Evolutionary conservation across 371 early-diverging fungal species (phyloP).

Genomic region (Coemansia sp.): DNA sequence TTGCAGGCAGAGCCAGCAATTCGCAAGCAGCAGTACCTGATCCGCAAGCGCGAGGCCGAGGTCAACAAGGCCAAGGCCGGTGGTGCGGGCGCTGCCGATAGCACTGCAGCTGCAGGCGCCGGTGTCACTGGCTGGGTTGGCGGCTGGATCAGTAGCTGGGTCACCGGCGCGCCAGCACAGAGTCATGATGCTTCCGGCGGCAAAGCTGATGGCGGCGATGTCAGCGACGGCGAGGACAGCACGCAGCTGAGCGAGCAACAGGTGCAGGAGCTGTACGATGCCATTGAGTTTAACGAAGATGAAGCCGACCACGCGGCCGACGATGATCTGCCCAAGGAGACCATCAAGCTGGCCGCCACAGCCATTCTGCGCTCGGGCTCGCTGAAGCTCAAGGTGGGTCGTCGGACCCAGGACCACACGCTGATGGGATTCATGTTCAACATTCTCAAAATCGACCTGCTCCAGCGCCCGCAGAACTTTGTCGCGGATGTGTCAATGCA

Average conservation of each 20-base stretch:
- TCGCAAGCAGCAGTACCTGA: constrained; percentile 69
- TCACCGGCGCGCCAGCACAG: constrained; percentile 20
- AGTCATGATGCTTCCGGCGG: not conserved
- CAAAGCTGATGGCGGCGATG: not conserved
- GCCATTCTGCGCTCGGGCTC: constrained; percentile 84
- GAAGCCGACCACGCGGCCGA: constrained; percentile 51
- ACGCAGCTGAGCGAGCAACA: constrained; percentile 64
- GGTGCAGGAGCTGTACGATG: constrained; percentile 84
- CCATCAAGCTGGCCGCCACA: constrained; percentile 64
- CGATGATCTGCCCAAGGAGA: constrained; percentile 78
- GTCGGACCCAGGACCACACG: constrained; percentile 56
- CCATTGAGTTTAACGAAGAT: constrained; percentile 92
- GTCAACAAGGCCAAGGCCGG: constrained; percentile 2
- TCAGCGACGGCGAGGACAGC: constrained; percentile 9
- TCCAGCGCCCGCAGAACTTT: constrained; percentile 70
- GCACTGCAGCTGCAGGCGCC: constrained; percentile 5
- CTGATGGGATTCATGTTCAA: constrained; percentile 69
- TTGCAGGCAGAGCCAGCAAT: constrained; percentile 73
- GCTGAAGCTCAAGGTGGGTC: constrained; percentile 72
- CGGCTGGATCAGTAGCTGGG: constrained; percentile 50
- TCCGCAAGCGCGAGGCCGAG: constrained; percentile 54
- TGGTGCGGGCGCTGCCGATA: not conserved
- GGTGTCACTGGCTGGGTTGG: constrained; percentile 51
- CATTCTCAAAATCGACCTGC: constrained; percentile 57
- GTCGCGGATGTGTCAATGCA: constrained; percentile 73